Conservation (phyloP, 2,329 filamentous ascomycete species). For the Grosmannia clavigera region DNA sequence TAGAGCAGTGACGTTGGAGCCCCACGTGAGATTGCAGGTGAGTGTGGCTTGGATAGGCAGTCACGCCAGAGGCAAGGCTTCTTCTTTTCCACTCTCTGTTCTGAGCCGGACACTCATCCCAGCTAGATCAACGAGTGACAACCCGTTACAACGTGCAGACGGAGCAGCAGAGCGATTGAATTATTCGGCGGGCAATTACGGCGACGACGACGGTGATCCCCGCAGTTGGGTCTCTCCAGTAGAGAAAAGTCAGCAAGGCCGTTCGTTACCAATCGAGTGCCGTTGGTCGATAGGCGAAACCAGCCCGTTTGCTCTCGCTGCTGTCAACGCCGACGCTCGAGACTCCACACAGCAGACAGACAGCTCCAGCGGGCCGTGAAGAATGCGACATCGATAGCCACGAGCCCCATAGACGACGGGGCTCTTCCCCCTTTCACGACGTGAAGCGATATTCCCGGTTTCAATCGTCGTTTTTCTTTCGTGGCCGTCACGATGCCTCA, state of each 20-base stretch:
- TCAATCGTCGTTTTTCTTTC: too few relatives aligned
- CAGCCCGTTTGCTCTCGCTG: background rate
- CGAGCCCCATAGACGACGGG: background rate
- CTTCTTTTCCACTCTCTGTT: background rate
- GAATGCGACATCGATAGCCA: background rate
- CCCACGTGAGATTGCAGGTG: background rate
- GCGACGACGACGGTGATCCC: background rate
- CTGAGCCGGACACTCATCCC: background rate
- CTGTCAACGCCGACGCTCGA: background rate
- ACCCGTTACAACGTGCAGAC: background rate
- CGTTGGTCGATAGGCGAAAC: background rate
- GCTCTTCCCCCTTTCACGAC: background rate
- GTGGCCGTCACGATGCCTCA: constrained; percentile 27
- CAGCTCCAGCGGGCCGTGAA: background rate
- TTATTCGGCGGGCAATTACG: too few relatives aligned
- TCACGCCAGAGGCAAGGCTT: background rate
- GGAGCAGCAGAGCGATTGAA: background rate
- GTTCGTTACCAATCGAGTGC: background rate
- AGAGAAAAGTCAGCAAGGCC: background rate
- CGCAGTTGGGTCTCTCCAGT: too few relatives aligned
- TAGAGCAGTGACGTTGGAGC: background rate
- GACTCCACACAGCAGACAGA: background rate
- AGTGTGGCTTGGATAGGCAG: background rate
- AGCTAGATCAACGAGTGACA: background rate
- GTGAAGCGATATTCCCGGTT: background rate